Evolutionary conservation across 345 rosid species (phyloP), one percentile per base, ranked within the genome.

Genomic region (Brassica cretica): DNA sequence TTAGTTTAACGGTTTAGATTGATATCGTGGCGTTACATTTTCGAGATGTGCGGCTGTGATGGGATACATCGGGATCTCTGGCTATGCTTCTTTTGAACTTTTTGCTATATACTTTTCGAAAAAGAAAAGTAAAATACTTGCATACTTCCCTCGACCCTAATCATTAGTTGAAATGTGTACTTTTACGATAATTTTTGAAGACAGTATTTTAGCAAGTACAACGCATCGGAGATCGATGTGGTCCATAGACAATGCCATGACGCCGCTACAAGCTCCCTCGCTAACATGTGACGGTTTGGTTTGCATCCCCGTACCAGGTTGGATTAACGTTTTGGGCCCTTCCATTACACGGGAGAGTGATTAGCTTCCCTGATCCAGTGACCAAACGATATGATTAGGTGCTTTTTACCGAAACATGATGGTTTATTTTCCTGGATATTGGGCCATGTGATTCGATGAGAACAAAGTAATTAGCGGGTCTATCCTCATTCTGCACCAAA

Each of bases 41-140:
- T 15, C 25, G 37, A 64, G 61, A 71, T 72, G 71, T 64, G 46
- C 11, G 56, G 71, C 66, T 71, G 66, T 53, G 49, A 77, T 64
- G 19, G 19, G 63, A 16, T 53, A 7, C 15, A 11, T 15, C 1
- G 24, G 58, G 71, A 77, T 70, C 75, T 70, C 74, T 64, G 29
- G 11, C 0, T 19, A 1, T 12, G 55, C 2, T 56, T 64, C 4
- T 37, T 75, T 74, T 66, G 5, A 5, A 49, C 35, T 25, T 66
- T 21, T 14, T 25, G 3, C 9, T 9, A 6, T 16, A 12, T 6
- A 12, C 0, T 7, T 63, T 19, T 53, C 65, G 29, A 14, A 75
- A 56, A 75, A 58, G 27, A 33, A 37, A 64, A 33, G 8, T 55
- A 55, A 18, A 29, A 67, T 37, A 41, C 10, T 24, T 66, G 2